Percentiles rank a stretch among this genome's conserved stretches.
phyloP scores from a whole-genome alignment of 2,329 filamentous ascomycete species.

The Aspergillus ochraceoroseus region DNA sequence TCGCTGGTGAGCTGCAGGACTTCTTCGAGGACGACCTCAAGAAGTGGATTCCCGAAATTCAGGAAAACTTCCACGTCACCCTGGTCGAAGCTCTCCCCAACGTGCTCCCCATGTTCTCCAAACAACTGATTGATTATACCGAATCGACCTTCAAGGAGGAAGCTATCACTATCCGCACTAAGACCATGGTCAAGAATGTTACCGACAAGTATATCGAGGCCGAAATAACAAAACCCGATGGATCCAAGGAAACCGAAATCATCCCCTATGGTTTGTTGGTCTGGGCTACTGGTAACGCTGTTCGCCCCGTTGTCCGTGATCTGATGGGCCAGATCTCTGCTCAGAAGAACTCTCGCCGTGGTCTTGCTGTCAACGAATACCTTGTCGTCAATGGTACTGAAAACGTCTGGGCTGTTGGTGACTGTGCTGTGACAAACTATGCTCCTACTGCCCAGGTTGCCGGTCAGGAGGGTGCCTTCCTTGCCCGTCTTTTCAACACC shows the following conservation, averaged over 20 bases:
- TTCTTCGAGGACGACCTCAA: conserved; percentile 98
- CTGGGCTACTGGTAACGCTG: conserved; percentile 95
- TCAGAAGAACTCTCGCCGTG: conserved; percentile 90
- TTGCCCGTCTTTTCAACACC: conserved; percentile 95
- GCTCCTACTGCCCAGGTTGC: conserved; percentile 96
- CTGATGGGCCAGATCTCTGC: conserved; percentile 88
- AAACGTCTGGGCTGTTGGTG: conserved; percentile 96
- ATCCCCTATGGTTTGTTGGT: conserved; percentile 95
- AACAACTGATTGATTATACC: conserved; percentile 98
- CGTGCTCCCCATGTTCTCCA: conserved; percentile 93
- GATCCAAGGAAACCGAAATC: conserved; percentile 71
- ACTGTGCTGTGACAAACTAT: conserved; percentile 96
- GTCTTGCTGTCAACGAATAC: conserved; percentile 96
- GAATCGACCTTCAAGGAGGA: conserved; percentile 99
- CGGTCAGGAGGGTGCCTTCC: conserved; percentile 89
- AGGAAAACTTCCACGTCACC: conserved; percentile 92
- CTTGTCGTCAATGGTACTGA: conserved; percentile 95
- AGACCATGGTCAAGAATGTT: conserved; percentile 98
- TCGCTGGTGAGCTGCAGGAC: conserved; percentile 95
- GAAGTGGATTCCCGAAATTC: conserved; percentile 96
- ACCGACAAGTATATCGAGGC: conserved; percentile 91
- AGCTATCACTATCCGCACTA: conserved; percentile 93
- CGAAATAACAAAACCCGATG: conserved; percentile 73
- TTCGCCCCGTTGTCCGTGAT: conserved; percentile 84
- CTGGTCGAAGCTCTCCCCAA: conserved; percentile 96